These are phyloP conservation scores for Skeletonema menzelii DNA, from an alignment of 108 stramenopile species.

Conservation along the genomic window DNA sequence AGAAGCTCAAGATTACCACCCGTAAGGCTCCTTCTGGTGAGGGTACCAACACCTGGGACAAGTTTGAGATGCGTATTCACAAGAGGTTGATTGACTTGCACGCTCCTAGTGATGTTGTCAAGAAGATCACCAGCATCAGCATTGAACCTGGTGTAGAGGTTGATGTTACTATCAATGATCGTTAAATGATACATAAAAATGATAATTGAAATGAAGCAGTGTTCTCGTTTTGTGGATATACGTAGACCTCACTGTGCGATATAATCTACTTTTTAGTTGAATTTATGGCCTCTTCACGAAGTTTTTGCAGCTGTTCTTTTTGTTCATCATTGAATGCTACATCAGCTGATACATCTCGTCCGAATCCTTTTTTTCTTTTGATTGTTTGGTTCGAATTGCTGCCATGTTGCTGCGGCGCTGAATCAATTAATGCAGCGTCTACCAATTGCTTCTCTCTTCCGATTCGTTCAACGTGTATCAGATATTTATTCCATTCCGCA, in stretches of 20 bases:
- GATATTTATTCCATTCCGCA: background rate
- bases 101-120: slow-evolving; percentile 95
- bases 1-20: slow-evolving; percentile 95
- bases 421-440: background rate
- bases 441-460: slow-evolving; percentile 2
- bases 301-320: background rate
- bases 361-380: background rate
- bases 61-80: slow-evolving; percentile 99
- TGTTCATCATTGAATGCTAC: background rate
- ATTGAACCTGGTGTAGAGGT: slow-evolving; percentile 99
- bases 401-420: background rate
- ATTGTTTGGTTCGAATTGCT: background rate
- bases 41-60: slow-evolving; percentile 99
- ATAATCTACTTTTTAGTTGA: background rate
- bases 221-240: too few relatives aligned
- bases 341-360: background rate
- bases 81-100: slow-evolving; percentile 99
- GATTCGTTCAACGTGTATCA: background rate
- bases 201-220: background rate
- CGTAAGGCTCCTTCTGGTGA: slow-evolving; percentile 99
- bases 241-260: background rate
- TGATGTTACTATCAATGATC: slow-evolving; percentile 95
- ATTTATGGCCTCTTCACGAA: background rate
- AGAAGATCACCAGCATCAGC: slow-evolving; percentile 97
- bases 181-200: slow-evolving; percentile 46